These are phyloP conservation scores for Russula olivacea DNA, from an alignment of 768 basidiomycete genomes.

Conservation along the genomic window DNA sequence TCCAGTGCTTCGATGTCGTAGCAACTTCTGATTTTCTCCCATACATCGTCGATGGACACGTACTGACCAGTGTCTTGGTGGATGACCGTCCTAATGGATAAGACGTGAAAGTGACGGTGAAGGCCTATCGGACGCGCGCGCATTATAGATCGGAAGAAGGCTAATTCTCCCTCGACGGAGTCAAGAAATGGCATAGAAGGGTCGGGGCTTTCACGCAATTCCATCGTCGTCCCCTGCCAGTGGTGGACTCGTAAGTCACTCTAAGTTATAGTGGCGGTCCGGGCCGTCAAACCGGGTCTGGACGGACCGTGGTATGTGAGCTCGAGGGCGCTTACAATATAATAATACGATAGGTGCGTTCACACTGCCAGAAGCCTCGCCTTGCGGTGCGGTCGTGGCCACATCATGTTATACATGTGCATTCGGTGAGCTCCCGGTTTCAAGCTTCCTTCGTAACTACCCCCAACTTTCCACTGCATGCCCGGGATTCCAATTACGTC, in stretches of 20 bases:
- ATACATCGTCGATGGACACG: conserved; percentile 59
- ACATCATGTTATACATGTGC: neutral
- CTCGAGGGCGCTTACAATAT: too few relatives aligned
- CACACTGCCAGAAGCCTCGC: too few relatives aligned
- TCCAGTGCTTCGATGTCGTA: conserved; percentile 77
- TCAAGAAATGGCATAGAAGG: conserved; percentile 38
- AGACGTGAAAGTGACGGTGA: conserved; percentile 75
- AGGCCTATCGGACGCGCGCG: conserved; percentile 77
- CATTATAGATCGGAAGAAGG: conserved; percentile 79
- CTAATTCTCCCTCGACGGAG: conserved; percentile 75
- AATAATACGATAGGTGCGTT: too few relatives aligned
- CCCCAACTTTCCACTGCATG: neutral
- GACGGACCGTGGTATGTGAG: too few relatives aligned
- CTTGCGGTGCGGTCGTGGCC: too few relatives aligned
- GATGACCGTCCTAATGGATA: conserved; percentile 68
- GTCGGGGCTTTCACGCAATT: conserved; percentile 16
- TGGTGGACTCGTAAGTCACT: neutral
- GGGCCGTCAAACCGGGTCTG: too few relatives aligned
- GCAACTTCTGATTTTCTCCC: conserved; percentile 64
- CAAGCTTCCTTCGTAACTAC: neutral
- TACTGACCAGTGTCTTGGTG: conserved; percentile 59
- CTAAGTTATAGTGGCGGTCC: too few relatives aligned
- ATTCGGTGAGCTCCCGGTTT: neutral
- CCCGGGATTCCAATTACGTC: neutral
- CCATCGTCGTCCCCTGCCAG: conserved; percentile 2